Evolutionary conservation across 495 filamentous ascomycete species (phyloP).

Genomic region (Trichodelitschia bisporula): DNA sequence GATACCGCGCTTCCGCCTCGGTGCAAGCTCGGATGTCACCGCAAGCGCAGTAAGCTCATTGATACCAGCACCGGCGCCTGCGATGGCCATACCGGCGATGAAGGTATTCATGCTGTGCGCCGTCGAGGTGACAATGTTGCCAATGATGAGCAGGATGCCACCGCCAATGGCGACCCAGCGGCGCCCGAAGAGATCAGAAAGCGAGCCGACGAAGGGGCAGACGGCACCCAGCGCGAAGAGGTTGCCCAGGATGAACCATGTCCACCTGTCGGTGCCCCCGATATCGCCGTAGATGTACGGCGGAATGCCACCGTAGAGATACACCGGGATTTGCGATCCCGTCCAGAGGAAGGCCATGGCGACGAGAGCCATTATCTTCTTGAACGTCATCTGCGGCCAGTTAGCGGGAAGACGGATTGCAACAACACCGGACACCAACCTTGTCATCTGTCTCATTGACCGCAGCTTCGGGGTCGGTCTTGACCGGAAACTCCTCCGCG

Average conservation of each 20-base stretch:
- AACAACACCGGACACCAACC: too few species aligned
- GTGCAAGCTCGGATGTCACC: slow-evolving; percentile 44
- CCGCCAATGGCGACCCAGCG: slow-evolving; percentile 46
- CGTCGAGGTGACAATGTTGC: slow-evolving; percentile 39
- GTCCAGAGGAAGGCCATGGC: slow-evolving; percentile 13
- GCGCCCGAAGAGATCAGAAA: slow-evolving; percentile 46
- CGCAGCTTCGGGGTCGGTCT: too few species aligned
- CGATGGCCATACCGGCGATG: slow-evolving; percentile 40
- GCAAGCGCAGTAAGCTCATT: slow-evolving; percentile 41
- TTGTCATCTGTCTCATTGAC: too few species aligned
- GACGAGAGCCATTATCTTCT: slow-evolving; percentile 4
- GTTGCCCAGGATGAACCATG: slow-evolving; percentile 50
- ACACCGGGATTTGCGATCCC: slow-evolving; percentile 13
- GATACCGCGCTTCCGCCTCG: slow-evolving; percentile 39
- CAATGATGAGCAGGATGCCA: slow-evolving; percentile 30
- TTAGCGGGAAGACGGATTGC: too few species aligned
- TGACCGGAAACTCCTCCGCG: too few species aligned
- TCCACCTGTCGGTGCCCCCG: slow-evolving; percentile 39
- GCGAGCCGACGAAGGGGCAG: too few species aligned
- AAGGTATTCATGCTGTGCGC: slow-evolving; percentile 43
- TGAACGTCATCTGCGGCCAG: slow-evolving; percentile 8
- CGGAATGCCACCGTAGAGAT: slow-evolving; percentile 17
- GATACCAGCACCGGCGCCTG: slow-evolving; percentile 36
- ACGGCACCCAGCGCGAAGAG: slow-evolving; percentile 42
- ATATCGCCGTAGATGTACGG: slow-evolving; percentile 41